A percentile compares a stretch with the other conserved stretches of the same genome.
phyloP scores from a whole-genome alignment of 164 flowering plant species.

The Stephania yunnanensis region DNA sequence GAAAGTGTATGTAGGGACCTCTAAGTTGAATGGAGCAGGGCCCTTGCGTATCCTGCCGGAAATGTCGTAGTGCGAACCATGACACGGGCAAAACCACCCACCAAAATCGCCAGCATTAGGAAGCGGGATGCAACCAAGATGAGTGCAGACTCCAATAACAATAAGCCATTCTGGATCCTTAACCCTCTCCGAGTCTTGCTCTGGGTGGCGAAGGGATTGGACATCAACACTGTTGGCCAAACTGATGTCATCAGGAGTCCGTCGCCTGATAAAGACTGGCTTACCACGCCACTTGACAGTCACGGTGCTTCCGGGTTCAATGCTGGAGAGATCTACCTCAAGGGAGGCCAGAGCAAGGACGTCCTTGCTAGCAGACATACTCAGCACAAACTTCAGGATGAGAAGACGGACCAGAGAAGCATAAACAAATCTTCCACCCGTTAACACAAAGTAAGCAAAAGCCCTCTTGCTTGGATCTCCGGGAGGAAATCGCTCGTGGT shows the following conservation, averaged over 20 bases:
- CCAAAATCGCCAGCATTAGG: conserved; percentile 43
- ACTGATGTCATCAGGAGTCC: conserved; percentile 33
- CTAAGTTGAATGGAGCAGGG: conserved; percentile 37
- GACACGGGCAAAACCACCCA: conserved; percentile 45
- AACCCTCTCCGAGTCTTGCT: conserved; percentile 29
- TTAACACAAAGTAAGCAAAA: conserved; percentile 36
- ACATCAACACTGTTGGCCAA: conserved; percentile 32
- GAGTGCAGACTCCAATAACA: conserved; percentile 39
- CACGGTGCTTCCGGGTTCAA: conserved; percentile 28
- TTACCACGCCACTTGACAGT: conserved; percentile 40
- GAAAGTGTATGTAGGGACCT: conserved; percentile 33
- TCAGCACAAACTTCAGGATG: conserved; percentile 33
- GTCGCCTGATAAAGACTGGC: conserved; percentile 34
- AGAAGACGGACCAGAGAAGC: conserved; percentile 34
- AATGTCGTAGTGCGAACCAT: conserved; percentile 39
- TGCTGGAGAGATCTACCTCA: conserved; percentile 35
- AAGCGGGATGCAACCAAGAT: conserved; percentile 38
- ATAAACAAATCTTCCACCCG: conserved; percentile 38
- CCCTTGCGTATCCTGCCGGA: conserved; percentile 41
- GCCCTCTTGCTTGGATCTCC: conserved; percentile 43
- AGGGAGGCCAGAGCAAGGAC: conserved; percentile 39
- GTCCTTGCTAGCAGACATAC: conserved; percentile 41
- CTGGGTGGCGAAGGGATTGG: conserved; percentile 29
- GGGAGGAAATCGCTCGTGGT: conserved; percentile 38
- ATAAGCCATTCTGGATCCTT: conserved; percentile 37